These are phyloP conservation scores for Aspergillus felis DNA, from an alignment of 2,329 filamentous ascomycete species.

Conservation along the genomic window DNA sequence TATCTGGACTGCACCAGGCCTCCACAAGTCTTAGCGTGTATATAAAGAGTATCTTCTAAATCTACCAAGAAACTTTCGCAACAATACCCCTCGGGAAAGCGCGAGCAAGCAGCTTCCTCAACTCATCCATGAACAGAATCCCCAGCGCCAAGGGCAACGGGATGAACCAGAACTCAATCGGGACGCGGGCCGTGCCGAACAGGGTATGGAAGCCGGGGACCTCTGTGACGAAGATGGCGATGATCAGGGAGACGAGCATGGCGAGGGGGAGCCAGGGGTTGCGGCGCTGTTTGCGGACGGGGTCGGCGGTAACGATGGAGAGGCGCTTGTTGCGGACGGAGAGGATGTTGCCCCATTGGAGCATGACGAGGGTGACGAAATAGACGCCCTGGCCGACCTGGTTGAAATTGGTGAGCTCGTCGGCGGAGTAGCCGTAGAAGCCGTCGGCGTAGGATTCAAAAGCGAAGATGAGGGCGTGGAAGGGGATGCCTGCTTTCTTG, in stretches of 20 bases:
- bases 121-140: constrained; percentile 51
- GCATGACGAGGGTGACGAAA: constrained; percentile 52
- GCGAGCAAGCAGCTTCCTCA: constrained; percentile 49
- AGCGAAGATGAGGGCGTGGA: constrained; percentile 47
- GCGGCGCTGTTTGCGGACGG: constrained; percentile 44
- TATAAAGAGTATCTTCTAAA: not conserved
- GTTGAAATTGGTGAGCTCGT: constrained; percentile 48
- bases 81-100: constrained; percentile 44
- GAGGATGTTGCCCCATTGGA: constrained; percentile 54
- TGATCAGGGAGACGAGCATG: constrained; percentile 46
- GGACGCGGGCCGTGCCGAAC: constrained; percentile 49
- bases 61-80: constrained; percentile 49
- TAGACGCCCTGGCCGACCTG: constrained; percentile 51
- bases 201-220: constrained; percentile 48
- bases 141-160: constrained; percentile 50
- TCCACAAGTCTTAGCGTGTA: not conserved
- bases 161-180: constrained; percentile 52
- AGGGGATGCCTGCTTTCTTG: constrained; percentile 46
- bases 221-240: constrained; percentile 54
- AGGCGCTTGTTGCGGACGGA: constrained; percentile 50
- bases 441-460: constrained; percentile 49
- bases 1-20: not conserved
- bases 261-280: constrained; percentile 50
- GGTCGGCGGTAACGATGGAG: constrained; percentile 51
- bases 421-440: constrained; percentile 48